Percentiles rank a stretch among this genome's conserved stretches.
phyloP scores from a whole-genome alignment of 192 early-diverging fungal genomes.

The Bifiguratus adelaidae region DNA sequence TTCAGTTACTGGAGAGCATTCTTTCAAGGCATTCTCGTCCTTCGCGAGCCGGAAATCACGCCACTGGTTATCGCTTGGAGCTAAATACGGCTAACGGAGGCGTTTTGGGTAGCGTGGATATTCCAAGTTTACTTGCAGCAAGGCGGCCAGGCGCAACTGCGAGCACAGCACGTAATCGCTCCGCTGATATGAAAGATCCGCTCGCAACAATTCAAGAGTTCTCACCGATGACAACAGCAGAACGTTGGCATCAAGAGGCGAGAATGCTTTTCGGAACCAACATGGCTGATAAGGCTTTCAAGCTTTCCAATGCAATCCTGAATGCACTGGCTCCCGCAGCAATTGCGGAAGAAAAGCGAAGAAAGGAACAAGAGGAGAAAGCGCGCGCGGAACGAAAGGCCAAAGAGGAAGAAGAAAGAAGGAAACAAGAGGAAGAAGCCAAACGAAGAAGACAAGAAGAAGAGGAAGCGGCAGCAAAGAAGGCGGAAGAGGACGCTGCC shows the following conservation, averaged over 20 bases:
- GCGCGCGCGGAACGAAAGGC: constrained; percentile 28
- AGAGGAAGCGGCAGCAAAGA: constrained; percentile 33
- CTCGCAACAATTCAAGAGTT: constrained; percentile 57
- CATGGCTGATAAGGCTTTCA: constrained; percentile 44
- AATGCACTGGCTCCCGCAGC: constrained; percentile 70
- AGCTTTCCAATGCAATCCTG: constrained; percentile 49
- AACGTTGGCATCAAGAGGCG: constrained; percentile 85
- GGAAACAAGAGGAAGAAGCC: constrained; percentile 29
- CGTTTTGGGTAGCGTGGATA: constrained; percentile 18
- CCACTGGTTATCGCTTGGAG: constrained; percentile 24
- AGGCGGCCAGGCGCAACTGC: background rate
- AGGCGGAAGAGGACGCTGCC: constrained; percentile 14
- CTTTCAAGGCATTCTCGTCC: constrained; percentile 19
- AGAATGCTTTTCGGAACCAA: constrained; percentile 63
- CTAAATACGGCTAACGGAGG: constrained; percentile 16
- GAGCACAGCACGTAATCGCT: background rate
- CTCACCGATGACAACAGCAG: constrained; percentile 52
- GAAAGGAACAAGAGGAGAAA: constrained; percentile 40
- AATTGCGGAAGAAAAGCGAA: constrained; percentile 50
- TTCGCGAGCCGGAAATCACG: constrained; percentile 3
- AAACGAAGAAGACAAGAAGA: constrained; percentile 23
- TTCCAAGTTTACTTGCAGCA: constrained; percentile 11
- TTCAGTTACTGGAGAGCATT: constrained; percentile 39
- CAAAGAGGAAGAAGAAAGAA: constrained; percentile 45
- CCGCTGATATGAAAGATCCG: constrained; percentile 16